Evolutionary conservation across 1,139 yeast genomes (phyloP), one percentile per base, ranked within the genome.

Genomic region (Saccharomyces hybrid): DNA sequence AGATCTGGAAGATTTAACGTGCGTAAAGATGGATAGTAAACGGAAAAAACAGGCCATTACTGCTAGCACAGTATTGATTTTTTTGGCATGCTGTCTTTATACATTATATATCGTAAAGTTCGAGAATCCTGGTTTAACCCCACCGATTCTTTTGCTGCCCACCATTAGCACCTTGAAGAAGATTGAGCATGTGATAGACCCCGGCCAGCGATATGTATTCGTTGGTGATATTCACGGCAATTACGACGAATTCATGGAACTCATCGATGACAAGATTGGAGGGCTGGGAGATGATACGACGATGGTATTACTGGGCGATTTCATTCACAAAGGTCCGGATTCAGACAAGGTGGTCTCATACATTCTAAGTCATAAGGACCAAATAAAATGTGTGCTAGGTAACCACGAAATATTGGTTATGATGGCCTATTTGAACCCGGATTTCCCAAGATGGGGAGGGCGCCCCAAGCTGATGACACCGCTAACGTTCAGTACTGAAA

Each of bases 151-250:
- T 19, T 38, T 38, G 19, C 19, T 57, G 27, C 59, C 59, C 42
- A 54, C 32, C 42, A 50, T n/a, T 76, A 77, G 49, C 70, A 68
- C 34, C 65, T 65, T 2, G 78, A 54, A 57, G n/a, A 48, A 50
- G 31, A 48, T 55, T 26, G 44, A 49, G n/a, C n/a, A 31, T 6
- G 48, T 29, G 12, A 26, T 42, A 19, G 47, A 49, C 5, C 32
- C 24, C 9, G 51, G 53, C 9, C 47, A 38, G 4, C 19, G 29
- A 16, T 51, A 47, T 3, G 44, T 91, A 14, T 67, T 90, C 55
- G 76, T 91, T 34, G 98, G 98, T 3, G 98, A 91, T 69, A 81
- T 91, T 27, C 98, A 91, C 70, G 98, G 97, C 2, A 84, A 85
- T 63, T 81, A 76, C 60, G 71, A 73, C 3, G 80, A 82, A 63